Evolutionary conservation across 1,284 basidiomycete genomes (phyloP).

Genomic region (Psilocybe mexicana): DNA sequence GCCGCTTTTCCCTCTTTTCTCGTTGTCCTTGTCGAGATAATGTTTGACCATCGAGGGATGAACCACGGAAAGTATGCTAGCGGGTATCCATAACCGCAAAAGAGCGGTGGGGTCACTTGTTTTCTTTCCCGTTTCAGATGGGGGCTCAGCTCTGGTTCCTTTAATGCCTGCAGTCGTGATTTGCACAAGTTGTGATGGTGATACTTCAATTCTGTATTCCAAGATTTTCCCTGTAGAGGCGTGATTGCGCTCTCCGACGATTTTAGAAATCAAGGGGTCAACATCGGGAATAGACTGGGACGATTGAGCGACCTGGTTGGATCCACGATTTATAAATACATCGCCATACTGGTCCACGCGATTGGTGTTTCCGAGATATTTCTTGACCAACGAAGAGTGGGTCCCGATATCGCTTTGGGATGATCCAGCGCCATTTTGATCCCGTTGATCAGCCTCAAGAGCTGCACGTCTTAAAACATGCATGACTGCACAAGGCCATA

Average conservation of each 20-base stretch:
- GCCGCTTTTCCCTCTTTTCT: slow-evolving; percentile 1
- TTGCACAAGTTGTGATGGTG: slow-evolving; percentile 39
- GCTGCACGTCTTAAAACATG: slow-evolving; percentile 42
- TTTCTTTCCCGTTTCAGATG: slow-evolving; percentile 18
- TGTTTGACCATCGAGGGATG: slow-evolving; percentile 17
- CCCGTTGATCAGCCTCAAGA: slow-evolving; percentile 40
- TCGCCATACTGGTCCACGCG: slow-evolving; percentile 28
- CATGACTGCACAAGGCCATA: slow-evolving; percentile 44
- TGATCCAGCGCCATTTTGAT: slow-evolving; percentile 20
- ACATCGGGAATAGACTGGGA: slow-evolving; percentile 2
- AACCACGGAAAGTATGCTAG: slow-evolving; percentile 12
- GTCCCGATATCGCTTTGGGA: slow-evolving; percentile 33
- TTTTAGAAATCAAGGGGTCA: slow-evolving; percentile 36
- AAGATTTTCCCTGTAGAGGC: slow-evolving; percentile 42
- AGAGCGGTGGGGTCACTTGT: slow-evolving; percentile 25
- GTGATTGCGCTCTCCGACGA: slow-evolving; percentile 35
- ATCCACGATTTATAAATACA: slow-evolving; percentile 36
- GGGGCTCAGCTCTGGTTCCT: slow-evolving; percentile 34
- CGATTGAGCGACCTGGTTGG: slow-evolving; percentile 4
- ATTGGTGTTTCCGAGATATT: slow-evolving; percentile 29
- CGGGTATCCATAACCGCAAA: slow-evolving; percentile 26
- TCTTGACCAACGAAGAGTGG: slow-evolving; percentile 33
- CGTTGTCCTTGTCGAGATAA: background rate
- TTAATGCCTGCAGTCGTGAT: slow-evolving; percentile 40
- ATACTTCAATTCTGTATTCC: slow-evolving; percentile 45